phyloP scores from a whole-genome alignment of 305 asterid species.

The Salvia sclarea region DNA sequence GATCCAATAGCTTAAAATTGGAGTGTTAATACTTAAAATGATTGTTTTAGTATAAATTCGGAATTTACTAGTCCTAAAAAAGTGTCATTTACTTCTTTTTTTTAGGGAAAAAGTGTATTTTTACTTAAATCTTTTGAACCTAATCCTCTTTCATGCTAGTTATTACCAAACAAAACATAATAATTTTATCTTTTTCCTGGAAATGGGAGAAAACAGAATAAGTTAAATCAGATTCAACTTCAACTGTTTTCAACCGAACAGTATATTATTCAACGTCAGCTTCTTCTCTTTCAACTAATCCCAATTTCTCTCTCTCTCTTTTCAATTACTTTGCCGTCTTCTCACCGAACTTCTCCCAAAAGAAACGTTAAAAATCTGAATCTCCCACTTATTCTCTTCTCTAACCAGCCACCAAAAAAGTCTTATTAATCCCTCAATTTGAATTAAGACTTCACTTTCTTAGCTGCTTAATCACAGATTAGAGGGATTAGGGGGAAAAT shows the following conservation, averaged over 20 bases:
- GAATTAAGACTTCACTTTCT: background rate
- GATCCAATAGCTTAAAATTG: too few species aligned
- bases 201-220: too few species aligned
- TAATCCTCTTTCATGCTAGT: too few species aligned
- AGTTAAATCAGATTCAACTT: background rate
- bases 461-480: background rate
- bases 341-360: slow-evolving; percentile 32
- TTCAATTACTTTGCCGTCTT: slow-evolving; percentile 29
- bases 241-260: background rate
- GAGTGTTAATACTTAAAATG: too few species aligned
- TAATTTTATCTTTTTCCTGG: too few species aligned
- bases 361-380: too few species aligned
- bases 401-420: background rate
- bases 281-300: slow-evolving; percentile 17
- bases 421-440: background rate
- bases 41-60: too few species aligned
- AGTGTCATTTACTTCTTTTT: too few species aligned
- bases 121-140: too few species aligned
- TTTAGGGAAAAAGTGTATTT: too few species aligned
- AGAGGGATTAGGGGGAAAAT: slow-evolving; percentile 12
- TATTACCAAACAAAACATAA: background rate
- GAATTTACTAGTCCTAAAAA: too few species aligned
- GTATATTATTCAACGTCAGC: slow-evolving; percentile 4
- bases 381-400: slow-evolving; percentile 6
- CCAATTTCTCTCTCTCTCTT: slow-evolving; percentile 20